Evolutionary conservation across 2,329 filamentous ascomycete species (phyloP), one percentile per base, ranked within the genome.

Genomic region (Volutella citrinella): DNA sequence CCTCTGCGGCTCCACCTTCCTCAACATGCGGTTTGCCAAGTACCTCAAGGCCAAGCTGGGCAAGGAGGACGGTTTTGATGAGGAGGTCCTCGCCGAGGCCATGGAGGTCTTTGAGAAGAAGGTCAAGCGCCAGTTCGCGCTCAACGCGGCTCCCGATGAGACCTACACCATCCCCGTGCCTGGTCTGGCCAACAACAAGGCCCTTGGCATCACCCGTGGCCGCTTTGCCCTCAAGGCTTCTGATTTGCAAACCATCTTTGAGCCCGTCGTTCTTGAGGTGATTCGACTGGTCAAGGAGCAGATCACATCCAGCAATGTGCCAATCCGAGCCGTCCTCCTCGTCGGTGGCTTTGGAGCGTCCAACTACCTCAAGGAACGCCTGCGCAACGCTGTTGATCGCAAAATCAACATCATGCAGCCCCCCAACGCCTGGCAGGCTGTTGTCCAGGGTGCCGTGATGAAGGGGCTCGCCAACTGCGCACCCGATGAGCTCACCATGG

Each of bases 401-500:
- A 50, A 49, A 1, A 57, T 69, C 13, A 52, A 63, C 34, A 60
- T 74, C 30, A 49, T 73, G 41, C 68, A 69, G 38, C 68, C 70
- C 0, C 57, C 60, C 5, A 64, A 68, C 31, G 61, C 68, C 12
- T 74, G 70, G 70, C 59, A 64, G 10, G 64, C 69, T 3, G 65
- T 74, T 7, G 68, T 69, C 1, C 62, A 64, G 20, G 70, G 71
- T 13, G 70, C 71, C 12, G 68, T 73, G 15, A 65, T 70, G 59
- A 70, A 68, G 46, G 70, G 69, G 2, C 51, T 73, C 3, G 60
- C 63, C 2, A 55, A 59, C 14, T 52, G 49, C 19, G 52, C 55
- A 2, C 59, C 63, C 0, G 56, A 60, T 8, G 45, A 50, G 10
- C 56, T 58, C 18, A 60, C 58, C 10, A 50, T 55, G 31, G 61